These are phyloP conservation scores for Sclerotinia borealis DNA, from an alignment of 2,329 filamentous ascomycete species.

Conservation along the genomic window DNA sequence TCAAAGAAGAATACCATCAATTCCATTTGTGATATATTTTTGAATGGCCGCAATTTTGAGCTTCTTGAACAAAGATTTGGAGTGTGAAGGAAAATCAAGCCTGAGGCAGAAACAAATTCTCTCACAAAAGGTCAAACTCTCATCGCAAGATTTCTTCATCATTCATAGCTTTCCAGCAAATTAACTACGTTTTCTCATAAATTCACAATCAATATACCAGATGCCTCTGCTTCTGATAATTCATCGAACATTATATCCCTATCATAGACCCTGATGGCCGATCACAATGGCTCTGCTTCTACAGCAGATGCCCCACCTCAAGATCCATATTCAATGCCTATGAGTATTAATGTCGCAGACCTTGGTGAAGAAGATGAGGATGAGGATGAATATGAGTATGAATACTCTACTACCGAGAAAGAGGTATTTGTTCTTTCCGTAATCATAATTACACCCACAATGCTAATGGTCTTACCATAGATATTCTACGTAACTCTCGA, in stretches of 20 bases:
- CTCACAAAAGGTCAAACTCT: background rate
- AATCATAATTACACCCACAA: background rate
- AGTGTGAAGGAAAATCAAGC: background rate
- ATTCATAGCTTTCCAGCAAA: background rate
- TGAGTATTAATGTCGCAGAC: background rate
- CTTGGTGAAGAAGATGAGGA: constrained; percentile 41
- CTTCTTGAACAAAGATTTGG: background rate
- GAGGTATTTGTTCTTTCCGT: constrained; percentile 39
- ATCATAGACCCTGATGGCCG: constrained; percentile 25
- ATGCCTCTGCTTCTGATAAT: constrained; percentile 21
- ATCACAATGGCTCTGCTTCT: constrained; percentile 13
- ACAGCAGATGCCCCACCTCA: constrained; percentile 20
- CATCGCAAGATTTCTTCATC: background rate
- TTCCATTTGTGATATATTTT: background rate
- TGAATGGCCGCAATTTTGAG: background rate
- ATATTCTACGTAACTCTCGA: constrained; percentile 60
- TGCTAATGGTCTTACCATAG: constrained; percentile 33
- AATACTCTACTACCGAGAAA: constrained; percentile 58
- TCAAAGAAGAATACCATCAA: background rate
- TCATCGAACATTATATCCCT: constrained; percentile 22
- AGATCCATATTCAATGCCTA: constrained; percentile 9
- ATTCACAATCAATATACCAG: background rate
- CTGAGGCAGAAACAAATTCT: background rate
- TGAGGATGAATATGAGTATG: constrained; percentile 54
- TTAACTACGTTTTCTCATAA: background rate